A percentile compares a stretch with the other conserved stretches of the same genome.
phyloP scores from a whole-genome alignment of 2,329 filamentous ascomycete species.

The Alternaria sp. region DNA sequence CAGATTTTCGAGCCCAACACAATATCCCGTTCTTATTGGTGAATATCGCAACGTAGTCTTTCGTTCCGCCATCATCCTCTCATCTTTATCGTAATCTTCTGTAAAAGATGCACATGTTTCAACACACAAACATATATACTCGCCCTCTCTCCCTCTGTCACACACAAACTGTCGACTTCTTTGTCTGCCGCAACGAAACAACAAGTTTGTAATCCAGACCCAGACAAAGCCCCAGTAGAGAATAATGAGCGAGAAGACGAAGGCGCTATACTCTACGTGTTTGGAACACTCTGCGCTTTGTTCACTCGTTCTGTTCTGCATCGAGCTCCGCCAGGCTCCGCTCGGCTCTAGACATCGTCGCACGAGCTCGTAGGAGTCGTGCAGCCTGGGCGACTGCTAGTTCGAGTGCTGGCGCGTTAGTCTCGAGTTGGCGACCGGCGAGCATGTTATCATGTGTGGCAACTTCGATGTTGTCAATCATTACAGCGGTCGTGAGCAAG shows the following conservation, averaged over 20 bases:
- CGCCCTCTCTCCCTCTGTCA: neutral
- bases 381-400: too few species aligned
- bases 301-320: neutral
- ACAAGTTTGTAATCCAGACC: neutral
- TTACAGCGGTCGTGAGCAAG: too few species aligned
- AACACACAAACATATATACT: neutral
- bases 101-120: slow-evolving; percentile 1
- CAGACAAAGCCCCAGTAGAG: neutral
- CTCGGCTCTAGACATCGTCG: too few species aligned
- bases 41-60: neutral
- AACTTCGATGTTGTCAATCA: too few species aligned
- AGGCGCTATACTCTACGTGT: neutral
- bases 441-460: too few species aligned
- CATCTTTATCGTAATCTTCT: neutral
- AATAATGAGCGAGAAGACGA: neutral
- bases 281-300: neutral
- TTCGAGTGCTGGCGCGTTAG: too few species aligned
- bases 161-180: neutral
- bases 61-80: neutral
- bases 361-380: too few species aligned
- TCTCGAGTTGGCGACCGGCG: too few species aligned
- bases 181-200: neutral
- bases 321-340: too few species aligned
- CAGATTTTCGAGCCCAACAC: neutral
- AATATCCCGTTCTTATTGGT: neutral